Conservation (phyloP, 306 rosid species). For the Bauhinia variegata region DNA sequence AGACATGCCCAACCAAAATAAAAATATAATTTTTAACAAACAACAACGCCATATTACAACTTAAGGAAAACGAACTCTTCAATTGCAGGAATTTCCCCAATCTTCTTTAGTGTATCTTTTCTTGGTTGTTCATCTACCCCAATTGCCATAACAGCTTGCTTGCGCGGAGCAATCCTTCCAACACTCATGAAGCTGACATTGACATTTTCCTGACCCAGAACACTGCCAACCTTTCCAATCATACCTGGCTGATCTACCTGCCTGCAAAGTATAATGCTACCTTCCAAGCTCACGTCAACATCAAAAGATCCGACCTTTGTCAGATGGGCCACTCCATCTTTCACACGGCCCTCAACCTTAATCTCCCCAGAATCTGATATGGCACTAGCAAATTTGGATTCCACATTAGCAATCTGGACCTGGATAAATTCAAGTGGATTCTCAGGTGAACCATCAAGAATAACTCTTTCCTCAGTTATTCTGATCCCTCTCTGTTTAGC, state of each 20-base stretch:
- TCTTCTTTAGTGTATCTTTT: constrained; percentile 74
- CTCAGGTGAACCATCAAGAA: constrained; percentile 91
- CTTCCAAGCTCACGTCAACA: constrained; percentile 95
- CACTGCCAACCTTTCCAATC: constrained; percentile 86
- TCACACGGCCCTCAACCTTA: constrained; percentile 84
- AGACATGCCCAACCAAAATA: constrained; percentile 34
- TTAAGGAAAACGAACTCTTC: constrained; percentile 94
- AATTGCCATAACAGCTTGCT: constrained; percentile 98
- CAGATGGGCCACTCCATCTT: constrained; percentile 88
- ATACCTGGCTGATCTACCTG: constrained; percentile 99
- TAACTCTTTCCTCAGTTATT: constrained; percentile 76
- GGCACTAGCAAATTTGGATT: constrained; percentile 89
- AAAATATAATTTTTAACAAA: too few relatives aligned
- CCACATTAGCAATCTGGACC: constrained; percentile 96
- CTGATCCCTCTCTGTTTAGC: constrained; percentile 95
- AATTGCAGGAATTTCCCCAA: constrained; percentile 84
- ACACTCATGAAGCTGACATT: constrained; percentile 99
- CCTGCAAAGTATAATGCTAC: constrained; percentile 86
- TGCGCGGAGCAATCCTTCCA: constrained; percentile 95
- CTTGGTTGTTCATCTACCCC: constrained; percentile 92
- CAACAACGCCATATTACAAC: constrained; percentile 52
- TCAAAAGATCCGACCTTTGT: constrained; percentile 96
- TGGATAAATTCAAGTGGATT: constrained; percentile 77
- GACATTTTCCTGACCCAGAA: constrained; percentile 89
- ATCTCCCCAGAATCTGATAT: constrained; percentile 89